Percentiles rank a stretch among this genome's conserved stretches.
phyloP scores from a whole-genome alignment of 1,284 basidiomycete species.

The Kwoniella shivajii region DNA sequence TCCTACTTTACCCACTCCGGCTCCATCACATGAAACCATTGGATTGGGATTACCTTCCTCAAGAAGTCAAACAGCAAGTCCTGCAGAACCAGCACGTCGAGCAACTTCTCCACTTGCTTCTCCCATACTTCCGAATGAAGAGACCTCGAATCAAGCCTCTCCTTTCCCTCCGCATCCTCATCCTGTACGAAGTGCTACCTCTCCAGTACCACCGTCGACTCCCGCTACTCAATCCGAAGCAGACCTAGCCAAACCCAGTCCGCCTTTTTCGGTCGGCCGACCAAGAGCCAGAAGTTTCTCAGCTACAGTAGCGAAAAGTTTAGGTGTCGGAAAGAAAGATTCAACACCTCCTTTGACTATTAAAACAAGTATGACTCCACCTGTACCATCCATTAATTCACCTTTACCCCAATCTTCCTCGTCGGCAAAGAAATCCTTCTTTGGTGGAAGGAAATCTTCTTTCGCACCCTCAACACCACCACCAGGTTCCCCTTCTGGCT shows the following conservation, averaged over 20 bases:
- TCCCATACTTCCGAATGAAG: slow-evolving; percentile 5
- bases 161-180: slow-evolving; percentile 13
- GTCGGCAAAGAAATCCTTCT: slow-evolving; percentile 21
- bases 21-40: slow-evolving; percentile 8
- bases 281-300: slow-evolving; percentile 47
- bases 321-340: slow-evolving; percentile 17
- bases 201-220: slow-evolving; percentile 16
- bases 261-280: slow-evolving; percentile 14
- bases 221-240: not conserved
- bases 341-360: slow-evolving; percentile 10
- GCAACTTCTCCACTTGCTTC: slow-evolving; percentile 26
- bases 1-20: slow-evolving; percentile 11
- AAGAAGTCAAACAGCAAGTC: slow-evolving; percentile 13
- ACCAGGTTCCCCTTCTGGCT: not conserved
- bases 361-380: slow-evolving; percentile 5
- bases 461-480: slow-evolving; percentile 4
- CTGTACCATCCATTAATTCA: slow-evolving; percentile 9
- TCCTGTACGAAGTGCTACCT: slow-evolving; percentile 24
- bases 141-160: slow-evolving; percentile 8
- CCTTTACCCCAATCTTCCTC: slow-evolving; percentile 4
- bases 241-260: slow-evolving; percentile 1
- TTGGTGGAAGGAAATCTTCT: slow-evolving; percentile 15
- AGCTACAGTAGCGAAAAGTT: slow-evolving; percentile 34
- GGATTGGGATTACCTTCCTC: slow-evolving; percentile 26
- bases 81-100: slow-evolving; percentile 10